Evolutionary conservation across 306 rosid genomes (phyloP), one percentile per base, ranked within the genome.

Genomic region (Cucurbita moschata): DNA sequence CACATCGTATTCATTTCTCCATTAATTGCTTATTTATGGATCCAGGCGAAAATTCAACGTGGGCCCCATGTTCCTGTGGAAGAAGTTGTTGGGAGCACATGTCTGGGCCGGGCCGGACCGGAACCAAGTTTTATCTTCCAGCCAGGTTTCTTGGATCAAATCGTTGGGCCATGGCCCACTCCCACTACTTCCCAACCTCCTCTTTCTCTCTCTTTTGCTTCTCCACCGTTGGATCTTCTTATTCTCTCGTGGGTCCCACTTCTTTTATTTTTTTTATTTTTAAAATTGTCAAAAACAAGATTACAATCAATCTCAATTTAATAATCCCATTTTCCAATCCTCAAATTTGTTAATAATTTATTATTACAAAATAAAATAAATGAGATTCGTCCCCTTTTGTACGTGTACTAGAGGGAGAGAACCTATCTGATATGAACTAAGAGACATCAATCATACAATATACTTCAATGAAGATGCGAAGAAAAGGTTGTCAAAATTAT

Each of bases 41-140:
- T 14, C n/a, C 40, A 63, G 23, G 0, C 35, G 7, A 63, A 64
- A 65, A 40, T 65, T 18, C 15, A 43, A 44, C 0, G 18, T 0
- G 38, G 73, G 73, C 3, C 72, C 56, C 72, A 44, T 0, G 2
- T 10, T 44, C 3, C 72, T 66, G 72, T 66, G 19, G 21, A 42
- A 54, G 54, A 66, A 66, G 72, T 66, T 66, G 72, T 66, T 66
- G 72, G 55, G 55, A 30, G 72, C 72, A 67, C 72, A 67, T 67
- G 71, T 64, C 35, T 42, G 71, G 71, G 52, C 71, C 71, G 52
- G 52, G 35, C 35, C 35, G 35, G 13, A 10, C 52, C 15, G 42
- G 18, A 67, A 21, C 39, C 6, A 19, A 23, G 16, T 12, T 18
- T 44, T 66, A 44, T 66, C 72, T 47, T 66, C 73, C 73, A 46